A percentile compares a stretch with the other conserved stretches of the same genome.
These are phyloP conservation scores for Trametes gibbosa DNA, from an alignment of 768 basidiomycete species.

Conservation along the genomic window DNA sequence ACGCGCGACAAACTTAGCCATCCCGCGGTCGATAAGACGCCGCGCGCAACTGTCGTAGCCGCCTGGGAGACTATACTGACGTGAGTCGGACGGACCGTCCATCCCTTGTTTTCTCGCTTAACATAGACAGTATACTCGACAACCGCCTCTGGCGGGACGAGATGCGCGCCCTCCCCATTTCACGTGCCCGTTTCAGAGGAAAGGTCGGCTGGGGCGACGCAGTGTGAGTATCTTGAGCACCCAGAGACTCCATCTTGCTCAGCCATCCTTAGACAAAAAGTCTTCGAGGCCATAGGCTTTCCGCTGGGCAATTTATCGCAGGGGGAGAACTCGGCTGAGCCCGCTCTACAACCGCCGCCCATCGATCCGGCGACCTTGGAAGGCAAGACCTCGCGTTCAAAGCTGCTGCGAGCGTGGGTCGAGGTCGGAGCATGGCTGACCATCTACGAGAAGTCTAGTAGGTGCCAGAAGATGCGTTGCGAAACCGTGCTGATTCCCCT, in stretches of 20 bases:
- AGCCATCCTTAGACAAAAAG: conserved; percentile 30
- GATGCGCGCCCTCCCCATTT: conserved; percentile 52
- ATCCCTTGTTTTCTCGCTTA: background rate
- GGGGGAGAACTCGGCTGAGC: conserved; percentile 35
- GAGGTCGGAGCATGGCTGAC: conserved; percentile 67
- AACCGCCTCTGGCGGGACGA: conserved; percentile 76
- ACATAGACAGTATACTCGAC: conserved; percentile 57
- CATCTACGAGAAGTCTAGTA: conserved; percentile 39
- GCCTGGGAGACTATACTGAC: conserved; percentile 65
- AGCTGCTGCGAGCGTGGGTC: conserved; percentile 77
- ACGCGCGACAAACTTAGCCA: conserved; percentile 56
- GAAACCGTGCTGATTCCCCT: conserved; percentile 14
- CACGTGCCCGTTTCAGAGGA: conserved; percentile 51
- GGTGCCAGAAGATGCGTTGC: conserved; percentile 41
- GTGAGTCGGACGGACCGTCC: conserved; percentile 40
- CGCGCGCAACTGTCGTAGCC: conserved; percentile 51
- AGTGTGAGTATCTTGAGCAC: conserved; percentile 43
- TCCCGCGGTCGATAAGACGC: conserved; percentile 53
- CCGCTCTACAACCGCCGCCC: conserved; percentile 51
- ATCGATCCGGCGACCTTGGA: conserved; percentile 45
- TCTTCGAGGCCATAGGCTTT: conserved; percentile 45
- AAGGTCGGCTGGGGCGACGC: conserved; percentile 66
- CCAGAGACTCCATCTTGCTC: background rate
- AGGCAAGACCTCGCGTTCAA: conserved; percentile 53
- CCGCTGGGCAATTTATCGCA: background rate